Conservation (phyloP, 345 rosid species). For the Melastoma malabathricum region DNA sequence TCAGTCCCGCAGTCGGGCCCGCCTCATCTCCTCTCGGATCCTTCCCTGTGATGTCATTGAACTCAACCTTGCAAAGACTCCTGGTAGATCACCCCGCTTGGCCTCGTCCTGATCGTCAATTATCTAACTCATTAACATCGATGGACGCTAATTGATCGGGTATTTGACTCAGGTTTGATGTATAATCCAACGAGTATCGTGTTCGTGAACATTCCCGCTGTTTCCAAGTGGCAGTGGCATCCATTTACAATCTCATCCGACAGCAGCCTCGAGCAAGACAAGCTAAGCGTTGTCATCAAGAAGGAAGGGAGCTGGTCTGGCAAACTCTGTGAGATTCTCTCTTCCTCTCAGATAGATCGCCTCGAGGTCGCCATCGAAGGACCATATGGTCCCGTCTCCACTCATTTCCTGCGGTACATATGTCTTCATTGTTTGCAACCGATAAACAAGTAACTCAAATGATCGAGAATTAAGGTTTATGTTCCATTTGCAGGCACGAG, state of each 20-base stretch:
- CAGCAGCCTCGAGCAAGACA: constrained; percentile 53
- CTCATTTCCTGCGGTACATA: constrained; percentile 28
- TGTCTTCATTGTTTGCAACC: no score
- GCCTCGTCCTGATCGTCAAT: not conserved
- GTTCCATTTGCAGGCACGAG: constrained; percentile 34
- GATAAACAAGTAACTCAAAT: no score
- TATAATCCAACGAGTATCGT: constrained; percentile 60
- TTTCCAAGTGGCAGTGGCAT: constrained; percentile 88
- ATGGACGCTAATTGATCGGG: not conserved
- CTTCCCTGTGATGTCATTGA: constrained; percentile 50
- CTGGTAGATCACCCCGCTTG: constrained; percentile 10
- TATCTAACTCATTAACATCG: not conserved
- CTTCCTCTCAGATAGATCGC: constrained; percentile 36
- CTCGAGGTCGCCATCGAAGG: constrained; percentile 65
- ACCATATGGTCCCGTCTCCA: constrained; percentile 76
- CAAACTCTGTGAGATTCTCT: constrained; percentile 48
- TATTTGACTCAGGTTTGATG: constrained; percentile 27
- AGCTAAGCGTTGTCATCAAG: constrained; percentile 52
- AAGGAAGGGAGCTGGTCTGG: constrained; percentile 74
- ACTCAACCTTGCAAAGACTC: constrained; percentile 56
- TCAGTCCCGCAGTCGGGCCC: constrained; percentile 41
- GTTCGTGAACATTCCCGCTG: constrained; percentile 60
- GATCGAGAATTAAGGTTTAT: no score
- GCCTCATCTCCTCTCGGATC: constrained; percentile 48
- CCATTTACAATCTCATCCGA: constrained; percentile 70